These are phyloP conservation scores for Fonsecaea multimorphosa DNA, from an alignment of 2,329 filamentous ascomycete species.

Conservation along the genomic window DNA sequence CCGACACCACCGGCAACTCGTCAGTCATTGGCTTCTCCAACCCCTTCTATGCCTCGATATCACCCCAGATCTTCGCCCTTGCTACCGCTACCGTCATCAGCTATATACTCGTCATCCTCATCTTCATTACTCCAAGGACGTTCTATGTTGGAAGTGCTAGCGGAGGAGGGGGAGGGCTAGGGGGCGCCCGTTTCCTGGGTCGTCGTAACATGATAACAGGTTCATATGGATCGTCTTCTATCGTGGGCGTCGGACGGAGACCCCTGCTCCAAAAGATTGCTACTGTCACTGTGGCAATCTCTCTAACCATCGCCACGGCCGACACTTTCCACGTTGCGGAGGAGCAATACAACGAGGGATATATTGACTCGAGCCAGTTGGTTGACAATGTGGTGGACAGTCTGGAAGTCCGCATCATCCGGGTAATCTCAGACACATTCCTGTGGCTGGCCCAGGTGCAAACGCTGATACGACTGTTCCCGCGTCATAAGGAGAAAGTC, in stretches of 20 bases:
- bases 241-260: constrained; percentile 85
- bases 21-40: constrained; percentile 73
- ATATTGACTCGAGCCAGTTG: constrained; percentile 77
- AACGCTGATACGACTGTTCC: constrained; percentile 92
- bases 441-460: constrained; percentile 97
- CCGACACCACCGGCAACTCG: constrained; percentile 47
- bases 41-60: constrained; percentile 92
- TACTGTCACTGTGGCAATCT: constrained; percentile 71
- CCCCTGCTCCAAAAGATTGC: constrained; percentile 88
- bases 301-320: constrained; percentile 88
- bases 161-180: constrained; percentile 49
- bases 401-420: constrained; percentile 84
- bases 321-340: constrained; percentile 88
- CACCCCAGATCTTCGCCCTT: constrained; percentile 90
- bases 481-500: constrained; percentile 94
- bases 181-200: constrained; percentile 73
- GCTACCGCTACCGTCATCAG: constrained; percentile 88
- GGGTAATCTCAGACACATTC: constrained; percentile 93
- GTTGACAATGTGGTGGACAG: constrained; percentile 82
- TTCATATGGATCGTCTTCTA: constrained; percentile 58
- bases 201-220: constrained; percentile 76
- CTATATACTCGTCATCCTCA: constrained; percentile 91
- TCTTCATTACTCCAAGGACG: constrained; percentile 92
- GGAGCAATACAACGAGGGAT: constrained; percentile 77
- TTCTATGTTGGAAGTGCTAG: constrained; percentile 80